Base-by-base conservation (phyloP, 2,329 filamentous ascomycete genomes). In the Setomelanomma holmii region DNA sequence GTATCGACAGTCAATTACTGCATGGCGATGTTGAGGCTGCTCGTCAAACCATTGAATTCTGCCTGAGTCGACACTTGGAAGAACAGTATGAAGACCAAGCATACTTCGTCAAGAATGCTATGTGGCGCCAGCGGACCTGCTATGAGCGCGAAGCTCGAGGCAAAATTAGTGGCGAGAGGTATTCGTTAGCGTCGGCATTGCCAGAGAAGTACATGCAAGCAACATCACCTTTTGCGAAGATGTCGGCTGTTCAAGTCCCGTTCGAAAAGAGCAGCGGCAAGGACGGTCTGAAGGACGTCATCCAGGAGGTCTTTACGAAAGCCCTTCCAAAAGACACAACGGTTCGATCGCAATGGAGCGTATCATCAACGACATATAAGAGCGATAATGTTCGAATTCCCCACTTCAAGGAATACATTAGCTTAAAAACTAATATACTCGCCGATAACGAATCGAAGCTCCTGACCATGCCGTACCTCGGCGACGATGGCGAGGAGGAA, bases 351-450 rank as follows among this genome's bases (percentile, higher is more conserved):
- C 17, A 19, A 33, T 51, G 50, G 48, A 53, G 35, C 21, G 56
- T 34, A 27, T 49, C 46, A 6, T 50, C 33, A 8, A 72, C 59
- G 19, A 53, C 27, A 17, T 67, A 64, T 46, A 54, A 45, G 19
- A 55, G 60, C 4, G 53, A 53, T 12, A 55, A 56, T 27, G 41
- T 63, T 11, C 23, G 46, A 1, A 54, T 78, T 19, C 78, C 78
- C 2, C 53, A 51, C 8, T 79, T 77, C 57, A 72, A 68, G 2
- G 75, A 78, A 50, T 79, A 76, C 52, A 72, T 77, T n/a, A 72
- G 64, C 34, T 62, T 80, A 38, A 72, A 69, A 42, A 58, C 72
- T 34, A 80, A 76, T 48, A 61, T 80, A 3, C 71, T 80, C 0
- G 69, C 74, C 4, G 68, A 73, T 12, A 80, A 80, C 44, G 67